phyloP scores from a whole-genome alignment of 768 basidiomycete genomes.

The Pleurotus eryngii region DNA sequence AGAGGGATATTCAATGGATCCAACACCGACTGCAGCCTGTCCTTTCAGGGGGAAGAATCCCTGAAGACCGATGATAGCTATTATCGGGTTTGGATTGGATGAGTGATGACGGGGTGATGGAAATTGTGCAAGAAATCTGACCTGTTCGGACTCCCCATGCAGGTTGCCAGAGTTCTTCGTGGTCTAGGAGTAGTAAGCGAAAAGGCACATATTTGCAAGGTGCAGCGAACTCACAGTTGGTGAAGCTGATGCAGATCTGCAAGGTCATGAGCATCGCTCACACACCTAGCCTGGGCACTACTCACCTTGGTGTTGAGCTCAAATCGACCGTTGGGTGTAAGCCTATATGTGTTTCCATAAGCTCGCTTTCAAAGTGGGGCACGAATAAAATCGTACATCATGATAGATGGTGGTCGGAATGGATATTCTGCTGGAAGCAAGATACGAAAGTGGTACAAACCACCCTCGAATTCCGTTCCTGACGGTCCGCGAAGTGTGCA shows the following conservation, averaged over 20 bases:
- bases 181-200: conserved; percentile 47
- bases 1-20: conserved; percentile 78
- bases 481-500: conserved; percentile 90
- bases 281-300: conserved; percentile 1
- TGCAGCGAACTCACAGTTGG: conserved; percentile 59
- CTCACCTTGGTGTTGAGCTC: conserved; percentile 92
- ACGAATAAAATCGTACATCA: conserved; percentile 43
- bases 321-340: conserved; percentile 96
- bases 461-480: conserved; percentile 90
- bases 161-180: conserved; percentile 97
- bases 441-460: conserved; percentile 94
- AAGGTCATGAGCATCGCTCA: not conserved
- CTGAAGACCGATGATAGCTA: conserved; percentile 85
- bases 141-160: conserved; percentile 98
- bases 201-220: conserved; percentile 3
- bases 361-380: not conserved
- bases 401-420: conserved; percentile 92
- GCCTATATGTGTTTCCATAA: conserved; percentile 15
- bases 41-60: conserved; percentile 89
- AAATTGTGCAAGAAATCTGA: conserved; percentile 25
- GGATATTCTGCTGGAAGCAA: conserved; percentile 92
- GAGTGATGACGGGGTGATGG: not conserved
- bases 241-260: conserved; percentile 92
- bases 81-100: not conserved
- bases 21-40: conserved; percentile 82